Evolutionary conservation across 306 rosid genomes (phyloP), one percentile per base, ranked within the genome.

Genomic region (Castanea mollissima): DNA sequence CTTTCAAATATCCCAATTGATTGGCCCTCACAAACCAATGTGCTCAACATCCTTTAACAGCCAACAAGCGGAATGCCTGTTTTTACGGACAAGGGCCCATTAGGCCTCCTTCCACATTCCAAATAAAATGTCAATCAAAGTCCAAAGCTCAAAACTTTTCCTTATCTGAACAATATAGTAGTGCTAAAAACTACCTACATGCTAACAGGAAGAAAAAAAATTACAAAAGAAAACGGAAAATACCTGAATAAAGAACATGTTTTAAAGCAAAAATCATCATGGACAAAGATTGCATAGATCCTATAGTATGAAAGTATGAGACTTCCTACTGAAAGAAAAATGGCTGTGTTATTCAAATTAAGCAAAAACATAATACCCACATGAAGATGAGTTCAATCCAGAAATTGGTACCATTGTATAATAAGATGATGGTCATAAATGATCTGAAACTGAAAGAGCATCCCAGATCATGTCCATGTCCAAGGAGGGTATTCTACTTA

Each of bases 381-480:
- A 14, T 29, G 7, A 52, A 62, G 15, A 71, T 41, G 15, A 46
- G 23, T 59, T 72, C 18, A 72, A 71, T 59, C 23, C 46, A 16
- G 13, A 41, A 5, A 12, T 20, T 56, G 54, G 38, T 23, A 49
- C 74, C 25, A 58, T 75, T 54, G 44, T 3, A 34, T 11, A 44
- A 44, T 38, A 14, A 75, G 44, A 23, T 16, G 8, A 71, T 65
- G 76, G 58, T 86, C 81, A 90, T 79, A 85, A 85, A 76, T 49
- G 16, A 49, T 91, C 94, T 57, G 97, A 87, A 69, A 91, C 91
- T 51, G 84, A 79, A 83, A 94, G 91, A 75, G 95, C 94, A 86
- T 94, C 94, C 98, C 98, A 94, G 74, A 94, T 92, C 64, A 77
- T 78, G 74, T 94, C 98, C 97, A 94, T 94, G 78, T 94, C 98